Percentiles rank a stretch among this genome's conserved stretches.
Evolutionary conservation across 208 protist genomes (phyloP).

Genomic region (Vickermania spadyakhi): DNA sequence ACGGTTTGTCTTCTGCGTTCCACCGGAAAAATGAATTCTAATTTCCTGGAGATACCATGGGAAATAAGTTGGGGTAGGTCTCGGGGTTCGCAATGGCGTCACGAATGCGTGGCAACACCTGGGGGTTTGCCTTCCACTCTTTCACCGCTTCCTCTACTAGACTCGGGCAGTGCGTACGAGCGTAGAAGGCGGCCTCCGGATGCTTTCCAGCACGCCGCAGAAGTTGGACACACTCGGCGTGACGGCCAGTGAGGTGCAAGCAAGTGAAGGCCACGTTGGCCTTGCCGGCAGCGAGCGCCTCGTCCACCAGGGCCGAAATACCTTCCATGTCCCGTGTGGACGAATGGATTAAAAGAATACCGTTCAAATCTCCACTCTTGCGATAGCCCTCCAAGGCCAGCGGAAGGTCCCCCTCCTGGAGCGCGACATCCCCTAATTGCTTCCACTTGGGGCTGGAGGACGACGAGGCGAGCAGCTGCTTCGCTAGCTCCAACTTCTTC

Average conservation of each 20-base stretch:
- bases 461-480: conserved; percentile 53
- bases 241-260: conserved; percentile 67
- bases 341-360: conserved; percentile 75
- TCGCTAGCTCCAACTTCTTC: conserved; percentile 59
- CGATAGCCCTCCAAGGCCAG: conserved; percentile 68
- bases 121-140: conserved; percentile 87
- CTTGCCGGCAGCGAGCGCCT: conserved; percentile 53
- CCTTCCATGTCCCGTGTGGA: conserved; percentile 53
- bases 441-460: conserved; percentile 87
- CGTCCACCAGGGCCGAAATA: conserved; percentile 61
- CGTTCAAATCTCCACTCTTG: conserved; percentile 53
- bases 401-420: conserved; percentile 62
- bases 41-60: too few relatives aligned
- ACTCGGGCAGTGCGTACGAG: conserved; percentile 90
- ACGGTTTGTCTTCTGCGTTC: too few relatives aligned
- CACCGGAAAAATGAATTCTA: too few relatives aligned
- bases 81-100: conserved; percentile 90
- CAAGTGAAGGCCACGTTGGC: conserved; percentile 93
- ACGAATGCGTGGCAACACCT: conserved; percentile 49
- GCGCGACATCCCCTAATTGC: conserved; percentile 92
- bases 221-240: conserved; percentile 84
- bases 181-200: conserved; percentile 95
- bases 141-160: conserved; percentile 65
- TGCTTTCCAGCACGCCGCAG: conserved; percentile 69
- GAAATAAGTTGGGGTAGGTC: conserved; percentile 95